These are phyloP conservation scores for Rhodocollybia butyracea DNA, from an alignment of 768 basidiomycete species.

Conservation along the genomic window DNA sequence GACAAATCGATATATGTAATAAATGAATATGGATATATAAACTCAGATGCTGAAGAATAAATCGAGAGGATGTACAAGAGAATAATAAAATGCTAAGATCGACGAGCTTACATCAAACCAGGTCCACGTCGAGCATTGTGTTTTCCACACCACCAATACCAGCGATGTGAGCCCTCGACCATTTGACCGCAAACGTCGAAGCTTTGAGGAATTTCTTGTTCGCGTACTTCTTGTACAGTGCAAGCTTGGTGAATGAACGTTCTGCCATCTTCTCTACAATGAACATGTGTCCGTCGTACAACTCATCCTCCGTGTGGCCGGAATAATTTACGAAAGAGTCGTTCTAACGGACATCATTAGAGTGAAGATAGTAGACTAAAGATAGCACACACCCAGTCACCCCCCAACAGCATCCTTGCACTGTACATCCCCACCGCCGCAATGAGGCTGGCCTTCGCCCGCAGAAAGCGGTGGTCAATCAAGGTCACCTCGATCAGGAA, in stretches of 20 bases:
- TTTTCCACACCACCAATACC: conserved; percentile 33
- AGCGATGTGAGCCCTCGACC: conserved; percentile 55
- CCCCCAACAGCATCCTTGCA: conserved; percentile 89
- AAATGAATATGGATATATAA: conserved; percentile 9
- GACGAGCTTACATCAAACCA: conserved; percentile 1
- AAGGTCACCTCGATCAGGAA: conserved; percentile 96
- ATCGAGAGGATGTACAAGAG: conserved; percentile 6
- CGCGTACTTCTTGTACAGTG: conserved; percentile 95
- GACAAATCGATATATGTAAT: conserved; percentile 14
- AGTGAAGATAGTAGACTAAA: conserved; percentile 25
- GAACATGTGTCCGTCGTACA: conserved; percentile 75
- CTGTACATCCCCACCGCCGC: conserved; percentile 98
- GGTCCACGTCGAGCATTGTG: conserved; percentile 37
- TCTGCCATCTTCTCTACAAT: conserved; percentile 83
- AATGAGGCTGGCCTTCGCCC: conserved; percentile 89
- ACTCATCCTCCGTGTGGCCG: conserved; percentile 84
- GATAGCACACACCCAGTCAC: conserved; percentile 81
- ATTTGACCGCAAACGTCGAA: conserved; percentile 71
- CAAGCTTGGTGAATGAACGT: conserved; percentile 74
- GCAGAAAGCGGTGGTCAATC: conserved; percentile 87
- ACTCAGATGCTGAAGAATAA: background rate
- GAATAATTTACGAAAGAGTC: conserved; percentile 92
- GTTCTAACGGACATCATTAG: conserved; percentile 49
- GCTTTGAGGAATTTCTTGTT: conserved; percentile 98
- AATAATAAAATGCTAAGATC: conserved; percentile 3